Conservation (phyloP, 108 stramenopile species). For the Aureococcus anophagefferens region DNA sequence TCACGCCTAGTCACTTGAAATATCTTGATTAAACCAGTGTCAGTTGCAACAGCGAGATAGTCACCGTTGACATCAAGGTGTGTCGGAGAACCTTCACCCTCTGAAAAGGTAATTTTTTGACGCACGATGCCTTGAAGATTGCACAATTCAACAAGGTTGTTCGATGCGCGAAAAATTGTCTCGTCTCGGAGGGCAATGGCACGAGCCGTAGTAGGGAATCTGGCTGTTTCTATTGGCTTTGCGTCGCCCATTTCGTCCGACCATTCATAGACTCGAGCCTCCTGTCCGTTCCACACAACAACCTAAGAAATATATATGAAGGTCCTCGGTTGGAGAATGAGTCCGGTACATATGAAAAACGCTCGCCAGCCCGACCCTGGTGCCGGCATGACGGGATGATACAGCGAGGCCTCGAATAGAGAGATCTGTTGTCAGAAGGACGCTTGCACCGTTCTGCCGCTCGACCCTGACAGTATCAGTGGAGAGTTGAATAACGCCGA, state of each 20-base stretch:
- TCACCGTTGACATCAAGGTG: slow-evolving; percentile 35
- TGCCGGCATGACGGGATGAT: too few relatives aligned
- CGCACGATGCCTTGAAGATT: slow-evolving; percentile 35
- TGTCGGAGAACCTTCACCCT: slow-evolving; percentile 35
- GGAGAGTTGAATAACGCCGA: slow-evolving; percentile 5
- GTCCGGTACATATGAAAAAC: too few relatives aligned
- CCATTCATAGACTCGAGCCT: slow-evolving; percentile 18
- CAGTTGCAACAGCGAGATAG: slow-evolving; percentile 46
- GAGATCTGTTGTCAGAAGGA: too few relatives aligned
- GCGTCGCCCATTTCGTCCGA: slow-evolving; percentile 10
- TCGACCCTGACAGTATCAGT: slow-evolving; percentile 7
- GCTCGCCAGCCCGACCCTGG: too few relatives aligned
- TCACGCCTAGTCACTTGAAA: slow-evolving; percentile 31
- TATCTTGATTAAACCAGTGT: slow-evolving; percentile 35
- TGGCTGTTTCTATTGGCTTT: slow-evolving; percentile 1
- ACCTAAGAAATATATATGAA: neutral
- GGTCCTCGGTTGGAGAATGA: too few relatives aligned
- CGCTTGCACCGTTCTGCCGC: neutral
- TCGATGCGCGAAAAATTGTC: slow-evolving; percentile 25
- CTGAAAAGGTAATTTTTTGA: slow-evolving; percentile 27
- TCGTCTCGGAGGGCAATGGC: slow-evolving; percentile 34
- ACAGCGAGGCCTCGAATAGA: too few relatives aligned
- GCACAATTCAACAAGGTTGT: slow-evolving; percentile 14
- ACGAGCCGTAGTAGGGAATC: slow-evolving; percentile 23
- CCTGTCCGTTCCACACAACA: slow-evolving; percentile 24